phyloP scores from a whole-genome alignment of 371 early-diverging fungal species.

The Mucor lusitanicus region DNA sequence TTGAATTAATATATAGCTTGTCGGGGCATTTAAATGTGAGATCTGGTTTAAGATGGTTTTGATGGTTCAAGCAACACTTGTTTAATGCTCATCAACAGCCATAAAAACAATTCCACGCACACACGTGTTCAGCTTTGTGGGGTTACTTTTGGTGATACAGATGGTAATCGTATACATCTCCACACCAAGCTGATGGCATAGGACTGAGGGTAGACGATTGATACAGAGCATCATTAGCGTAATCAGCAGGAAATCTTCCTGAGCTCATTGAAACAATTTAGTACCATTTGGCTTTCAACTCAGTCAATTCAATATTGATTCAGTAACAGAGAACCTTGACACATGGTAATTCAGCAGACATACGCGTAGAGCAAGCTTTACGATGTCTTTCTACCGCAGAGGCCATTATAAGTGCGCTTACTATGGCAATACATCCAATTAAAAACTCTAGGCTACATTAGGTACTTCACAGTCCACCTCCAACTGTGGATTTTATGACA shows the following conservation, averaged over 20 bases:
- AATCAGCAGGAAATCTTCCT: not conserved
- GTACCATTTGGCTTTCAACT: not conserved
- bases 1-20: not conserved
- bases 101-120: not conserved
- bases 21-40: not conserved
- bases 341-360: not conserved
- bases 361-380: not conserved
- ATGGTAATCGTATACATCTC: not conserved
- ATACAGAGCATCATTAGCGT: not conserved
- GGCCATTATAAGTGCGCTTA: too few species aligned
- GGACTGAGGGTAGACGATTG: not conserved
- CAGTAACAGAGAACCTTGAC: not conserved
- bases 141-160: not conserved
- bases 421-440: too few species aligned
- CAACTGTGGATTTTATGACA: too few species aligned
- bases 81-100: not conserved
- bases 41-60: not conserved
- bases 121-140: not conserved
- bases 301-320: not conserved
- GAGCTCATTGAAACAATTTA: not conserved
- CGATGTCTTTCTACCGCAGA: too few species aligned
- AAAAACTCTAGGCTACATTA: too few species aligned
- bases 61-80: not conserved
- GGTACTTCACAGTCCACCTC: too few species aligned
- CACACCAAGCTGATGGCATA: not conserved